Evolutionary conservation across 2,329 filamentous ascomycete species (phyloP), one percentile per base, ranked within the genome.

Genomic region (Didymella segeticola): DNA sequence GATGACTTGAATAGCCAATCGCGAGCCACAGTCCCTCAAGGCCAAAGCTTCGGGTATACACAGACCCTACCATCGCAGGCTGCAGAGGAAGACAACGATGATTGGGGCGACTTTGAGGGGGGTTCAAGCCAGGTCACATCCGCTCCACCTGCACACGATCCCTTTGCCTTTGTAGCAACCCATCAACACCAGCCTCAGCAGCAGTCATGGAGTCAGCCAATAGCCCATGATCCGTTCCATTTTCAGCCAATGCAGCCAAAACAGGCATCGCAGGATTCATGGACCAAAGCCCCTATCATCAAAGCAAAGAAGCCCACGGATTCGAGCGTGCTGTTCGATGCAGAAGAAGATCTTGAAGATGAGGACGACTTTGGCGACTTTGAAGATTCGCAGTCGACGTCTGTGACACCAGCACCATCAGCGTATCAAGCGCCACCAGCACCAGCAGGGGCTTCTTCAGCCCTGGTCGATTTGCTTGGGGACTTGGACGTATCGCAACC

Each of bases 81-180:
- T 23, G 5, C 47, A 5, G 43, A 29, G 12, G 69, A 68, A 30
- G 69, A 73, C 7, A 64, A 66, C 19, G 74, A 77, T 53, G 74
- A 76, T 23, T 77, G 72, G 72, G 74, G 74, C n/a, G 74, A 77
- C 33, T 77, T 77, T 43, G 73, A 76, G 52, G 73, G 68, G 37
- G 67, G 60, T 3, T 41, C 69, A 12, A 57, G 65, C 7, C 34
- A 57, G 12, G 42, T 55, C 8, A 54, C 62, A 25, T 53, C 62
- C 15, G 54, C 53, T 22, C 25, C 47, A 25, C 20, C 56, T 23
- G 43, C 55, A 11, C 60, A 61, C 19, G 61, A 68, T 48, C 60
- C 61, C 10, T 66, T 66, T 25, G 51, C 58, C 11, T 64, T 60
- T 23, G 34, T 54, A 27, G 17, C 57, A 19, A 39, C 47, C 14